Conservation (phyloP, 352 stramenopile genomes). For the Pythium monospermum region DNA sequence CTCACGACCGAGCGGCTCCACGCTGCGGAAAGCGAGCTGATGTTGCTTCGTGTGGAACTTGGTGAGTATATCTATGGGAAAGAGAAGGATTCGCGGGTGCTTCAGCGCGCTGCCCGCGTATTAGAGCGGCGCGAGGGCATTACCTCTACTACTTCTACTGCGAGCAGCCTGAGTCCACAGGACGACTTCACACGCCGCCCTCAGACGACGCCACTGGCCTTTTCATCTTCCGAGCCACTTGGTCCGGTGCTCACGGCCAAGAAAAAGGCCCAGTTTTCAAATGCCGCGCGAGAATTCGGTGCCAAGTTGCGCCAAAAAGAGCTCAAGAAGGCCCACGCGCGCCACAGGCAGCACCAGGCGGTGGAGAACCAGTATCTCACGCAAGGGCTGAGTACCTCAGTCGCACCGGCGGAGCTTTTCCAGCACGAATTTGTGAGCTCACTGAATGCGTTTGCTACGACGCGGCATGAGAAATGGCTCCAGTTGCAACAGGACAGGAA, state of each 20-base stretch:
- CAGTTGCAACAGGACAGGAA: constrained; percentile 43
- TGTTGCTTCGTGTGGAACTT: constrained; percentile 49
- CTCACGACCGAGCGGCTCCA: constrained; percentile 40
- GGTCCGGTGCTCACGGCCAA: constrained; percentile 13
- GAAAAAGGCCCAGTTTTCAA: constrained; percentile 46
- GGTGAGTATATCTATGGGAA: constrained; percentile 67
- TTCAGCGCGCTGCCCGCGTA: constrained; percentile 28
- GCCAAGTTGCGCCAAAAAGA: constrained; percentile 31
- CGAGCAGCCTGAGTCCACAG: too few relatives aligned
- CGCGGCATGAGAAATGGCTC: constrained; percentile 41
- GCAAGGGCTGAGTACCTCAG: constrained; percentile 28
- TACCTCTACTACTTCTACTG: not conserved
- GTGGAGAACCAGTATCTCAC: constrained; percentile 48
- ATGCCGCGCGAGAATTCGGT: constrained; percentile 50
- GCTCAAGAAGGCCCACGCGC: constrained; percentile 28
- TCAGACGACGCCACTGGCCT: not conserved
- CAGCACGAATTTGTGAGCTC: constrained; percentile 62
- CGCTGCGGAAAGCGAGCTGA: constrained; percentile 44
- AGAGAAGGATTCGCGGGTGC: constrained; percentile 33
- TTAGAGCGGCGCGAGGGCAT: constrained; percentile 12
- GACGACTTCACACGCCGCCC: constrained; percentile 4
- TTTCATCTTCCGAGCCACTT: not conserved
- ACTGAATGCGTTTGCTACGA: constrained; percentile 41
- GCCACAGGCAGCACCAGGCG: constrained; percentile 25
- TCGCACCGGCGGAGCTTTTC: constrained; percentile 41